Percentiles rank a stretch among this genome's conserved stretches.
Evolutionary conservation across 1,139 yeast species (phyloP).

Genomic region (Ogataea hybrid): DNA sequence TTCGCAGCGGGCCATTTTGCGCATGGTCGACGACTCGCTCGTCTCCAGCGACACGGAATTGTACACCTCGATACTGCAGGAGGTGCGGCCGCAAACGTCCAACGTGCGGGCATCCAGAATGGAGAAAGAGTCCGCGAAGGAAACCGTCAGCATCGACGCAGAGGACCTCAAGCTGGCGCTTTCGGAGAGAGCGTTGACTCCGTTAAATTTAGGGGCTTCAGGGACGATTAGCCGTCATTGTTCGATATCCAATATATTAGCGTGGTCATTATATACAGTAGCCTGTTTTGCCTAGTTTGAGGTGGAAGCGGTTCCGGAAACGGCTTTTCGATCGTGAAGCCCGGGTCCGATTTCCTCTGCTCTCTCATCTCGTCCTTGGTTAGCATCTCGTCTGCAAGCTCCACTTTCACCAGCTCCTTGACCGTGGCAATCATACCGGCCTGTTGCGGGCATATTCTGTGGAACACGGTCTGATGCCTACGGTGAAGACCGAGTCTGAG

Average conservation of each 20-base stretch:
- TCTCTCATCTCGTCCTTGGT: conserved; percentile 50
- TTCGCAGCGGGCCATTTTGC: conserved; percentile 33
- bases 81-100: conserved; percentile 9
- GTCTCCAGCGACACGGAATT: conserved; percentile 35
- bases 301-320: neutral
- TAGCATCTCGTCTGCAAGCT: conserved; percentile 57
- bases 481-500: conserved; percentile 71
- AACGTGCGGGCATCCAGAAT: conserved; percentile 4
- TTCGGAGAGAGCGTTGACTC: conserved; percentile 10
- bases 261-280: neutral
- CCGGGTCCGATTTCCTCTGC: conserved; percentile 63
- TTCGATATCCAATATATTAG: neutral
- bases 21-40: conserved; percentile 36
- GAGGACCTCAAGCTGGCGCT: conserved; percentile 29
- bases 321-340: conserved; percentile 47
- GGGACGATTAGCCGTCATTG: neutral
- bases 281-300: neutral
- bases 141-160: conserved; percentile 28
- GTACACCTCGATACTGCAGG: conserved; percentile 23
- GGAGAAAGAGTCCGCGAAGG: conserved; percentile 12
- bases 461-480: conserved; percentile 74
- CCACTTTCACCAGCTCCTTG: conserved; percentile 87
- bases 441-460: conserved; percentile 67
- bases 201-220: neutral
- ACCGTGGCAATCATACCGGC: conserved; percentile 85